Conservation (phyloP, 148 eudicot species). For the Talinum fruticosum region DNA sequence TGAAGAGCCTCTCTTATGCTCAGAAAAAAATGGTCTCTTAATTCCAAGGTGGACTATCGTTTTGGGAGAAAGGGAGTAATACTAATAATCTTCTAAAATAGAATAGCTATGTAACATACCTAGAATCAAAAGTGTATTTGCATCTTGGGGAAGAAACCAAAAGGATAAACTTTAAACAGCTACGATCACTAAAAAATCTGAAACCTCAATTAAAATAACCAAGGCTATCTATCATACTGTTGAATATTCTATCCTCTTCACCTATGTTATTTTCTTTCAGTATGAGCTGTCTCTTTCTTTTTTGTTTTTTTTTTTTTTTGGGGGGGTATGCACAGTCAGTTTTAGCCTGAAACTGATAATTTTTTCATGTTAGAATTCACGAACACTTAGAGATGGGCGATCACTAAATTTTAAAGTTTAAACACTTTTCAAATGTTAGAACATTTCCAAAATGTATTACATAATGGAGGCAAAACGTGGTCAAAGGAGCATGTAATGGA, state of each 20-base stretch:
- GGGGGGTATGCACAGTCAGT: background rate
- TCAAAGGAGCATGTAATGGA: background rate
- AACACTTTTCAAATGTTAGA: background rate
- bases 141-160: conserved; percentile 1
- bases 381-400: background rate
- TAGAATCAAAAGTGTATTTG: background rate
- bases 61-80: too few species aligned
- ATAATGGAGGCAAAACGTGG: too few species aligned
- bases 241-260: background rate
- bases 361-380: background rate
- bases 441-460: background rate
- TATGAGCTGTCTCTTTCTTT: too few species aligned
- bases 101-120: background rate
- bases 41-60: too few species aligned
- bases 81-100: background rate
- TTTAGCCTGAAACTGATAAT: background rate
- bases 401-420: background rate
- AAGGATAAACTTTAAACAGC: background rate
- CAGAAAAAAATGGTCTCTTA: too few species aligned
- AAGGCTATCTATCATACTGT: too few species aligned
- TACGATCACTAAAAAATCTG: background rate
- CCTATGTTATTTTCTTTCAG: too few species aligned
- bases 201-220: background rate
- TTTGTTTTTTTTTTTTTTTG: too few species aligned
- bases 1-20: too few species aligned